A percentile compares a stretch with the other conserved stretches of the same genome.
Conservation (phyloP, 164 flowering plant species). For the Tetracentron sinense region DNA sequence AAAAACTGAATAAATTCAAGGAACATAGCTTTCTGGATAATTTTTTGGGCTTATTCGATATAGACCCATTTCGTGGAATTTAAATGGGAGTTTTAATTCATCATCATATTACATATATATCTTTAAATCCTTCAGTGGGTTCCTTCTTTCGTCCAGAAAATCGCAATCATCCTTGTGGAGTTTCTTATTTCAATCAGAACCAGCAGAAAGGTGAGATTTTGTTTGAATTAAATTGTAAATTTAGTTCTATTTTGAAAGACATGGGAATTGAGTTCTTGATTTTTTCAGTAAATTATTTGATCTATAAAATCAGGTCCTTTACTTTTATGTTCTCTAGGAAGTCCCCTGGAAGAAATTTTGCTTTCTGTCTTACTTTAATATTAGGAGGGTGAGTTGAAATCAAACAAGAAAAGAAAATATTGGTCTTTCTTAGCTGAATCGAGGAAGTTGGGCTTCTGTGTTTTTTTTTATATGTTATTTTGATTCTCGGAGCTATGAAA, state of each 20-base stretch:
- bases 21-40: conserved; percentile 6
- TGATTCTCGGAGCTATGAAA: conserved; percentile 4
- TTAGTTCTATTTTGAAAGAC: conserved; percentile 5
- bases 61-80: conserved; percentile 17
- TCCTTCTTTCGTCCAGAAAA: neutral
- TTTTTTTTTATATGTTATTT: neutral
- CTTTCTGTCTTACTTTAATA: too few relatives aligned
- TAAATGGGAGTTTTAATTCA: conserved; percentile 7
- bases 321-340: too few relatives aligned
- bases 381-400: too few relatives aligned
- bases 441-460: neutral
- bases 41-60: conserved; percentile 19
- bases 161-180: too few relatives aligned
- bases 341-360: too few relatives aligned
- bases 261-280: conserved; percentile 16
- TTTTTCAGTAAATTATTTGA: conserved; percentile 7
- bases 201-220: neutral
- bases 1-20: conserved; percentile 11
- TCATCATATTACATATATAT: conserved; percentile 5
- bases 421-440: neutral
- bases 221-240: neutral
- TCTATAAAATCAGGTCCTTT: neutral
- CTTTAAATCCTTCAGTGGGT: conserved; percentile 23
- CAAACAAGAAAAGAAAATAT: too few relatives aligned
- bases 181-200: neutral